Evolutionary conservation across 73 alveolate genomes (phyloP), one percentile per base, ranked within the genome.

Genomic region (Durusdinium trenchii): DNA sequence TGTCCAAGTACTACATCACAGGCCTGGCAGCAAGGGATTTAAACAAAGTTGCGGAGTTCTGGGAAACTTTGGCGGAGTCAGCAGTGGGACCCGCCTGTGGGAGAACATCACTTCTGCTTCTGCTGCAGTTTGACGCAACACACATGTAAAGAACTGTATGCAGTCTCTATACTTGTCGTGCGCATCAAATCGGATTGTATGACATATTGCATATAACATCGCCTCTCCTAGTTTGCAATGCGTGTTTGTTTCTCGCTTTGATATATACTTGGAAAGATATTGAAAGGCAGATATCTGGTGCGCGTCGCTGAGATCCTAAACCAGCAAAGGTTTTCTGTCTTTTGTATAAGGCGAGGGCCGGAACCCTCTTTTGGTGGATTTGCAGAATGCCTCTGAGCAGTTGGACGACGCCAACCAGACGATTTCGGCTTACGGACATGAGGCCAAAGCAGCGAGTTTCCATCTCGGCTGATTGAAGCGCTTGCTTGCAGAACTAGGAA

Each of bases 1-100:
- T 91, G 89, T 30, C 64, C 85, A 43, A 50, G 45, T 91, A 91
- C 51, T 91, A 91, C 98, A 91, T 91, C 76, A 91, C 52, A 69
- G 96, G 96, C 51, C n/a, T n/a, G n/a, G n/a, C n/a, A n/a, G n/a
- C n/a, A n/a, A 38, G 45, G 46, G 30, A 4, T n/a, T n/a, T n/a
- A n/a, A n/a, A n/a, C n/a, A n/a, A n/a, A n/a, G n/a, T n/a, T n/a
- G n/a, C n/a, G n/a, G n/a, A n/a, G n/a, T n/a, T n/a, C n/a, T n/a
- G n/a, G n/a, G n/a, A n/a, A n/a, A n/a, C n/a, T n/a, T n/a, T n/a
- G n/a, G n/a, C n/a, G n/a, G n/a, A n/a, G n/a, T n/a, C n/a, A n/a
- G n/a, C n/a, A n/a, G n/a, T n/a, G n/a, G n/a, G n/a, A n/a, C n/a
- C n/a, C n/a, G 64, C 64, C 64, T 54, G 64, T 9, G 28, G 28